These are phyloP conservation scores for Caloboletus inedulis DNA, from an alignment of 1,284 basidiomycete species.

Conservation along the genomic window DNA sequence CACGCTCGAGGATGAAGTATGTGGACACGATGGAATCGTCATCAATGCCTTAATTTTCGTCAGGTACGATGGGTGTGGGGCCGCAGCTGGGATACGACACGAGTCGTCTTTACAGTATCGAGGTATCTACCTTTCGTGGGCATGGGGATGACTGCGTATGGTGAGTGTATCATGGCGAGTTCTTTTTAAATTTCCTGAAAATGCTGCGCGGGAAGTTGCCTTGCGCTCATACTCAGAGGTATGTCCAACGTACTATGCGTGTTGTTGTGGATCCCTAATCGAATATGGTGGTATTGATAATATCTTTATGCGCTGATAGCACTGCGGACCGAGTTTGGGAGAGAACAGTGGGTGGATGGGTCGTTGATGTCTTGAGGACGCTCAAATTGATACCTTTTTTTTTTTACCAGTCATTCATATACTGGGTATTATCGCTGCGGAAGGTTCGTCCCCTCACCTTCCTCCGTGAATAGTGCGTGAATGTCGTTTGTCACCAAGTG, in stretches of 20 bases:
- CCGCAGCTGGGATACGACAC: slow-evolving; percentile 16
- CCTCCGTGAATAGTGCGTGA: not conserved
- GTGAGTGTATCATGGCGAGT: slow-evolving; percentile 1
- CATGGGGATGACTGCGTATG: slow-evolving; percentile 11
- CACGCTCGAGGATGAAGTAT: slow-evolving; percentile 23
- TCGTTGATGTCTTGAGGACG: not conserved
- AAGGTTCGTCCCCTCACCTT: slow-evolving; percentile 6
- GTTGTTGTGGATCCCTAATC: not conserved
- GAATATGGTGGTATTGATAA: not conserved
- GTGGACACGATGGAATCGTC: not conserved
- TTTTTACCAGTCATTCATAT: slow-evolving; percentile 16
- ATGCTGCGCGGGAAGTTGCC: slow-evolving; percentile 3
- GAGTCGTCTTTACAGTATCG: slow-evolving; percentile 14
- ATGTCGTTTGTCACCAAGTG: slow-evolving; percentile 2
- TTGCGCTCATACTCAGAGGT: slow-evolving; percentile 9
- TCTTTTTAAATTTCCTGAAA: not conserved
- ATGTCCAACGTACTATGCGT: not conserved
- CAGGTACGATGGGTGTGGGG: slow-evolving; percentile 21
- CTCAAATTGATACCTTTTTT: not conserved
- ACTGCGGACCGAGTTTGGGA: not conserved
- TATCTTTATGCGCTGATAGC: not conserved
- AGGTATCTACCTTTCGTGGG: slow-evolving; percentile 24
- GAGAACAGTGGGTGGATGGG: slow-evolving; percentile 8
- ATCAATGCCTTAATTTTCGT: not conserved
- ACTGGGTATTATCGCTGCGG: slow-evolving; percentile 14